Conservation (phyloP, 2,329 filamentous ascomycete genomes). For the Colletotrichum gloeosporioides region DNA sequence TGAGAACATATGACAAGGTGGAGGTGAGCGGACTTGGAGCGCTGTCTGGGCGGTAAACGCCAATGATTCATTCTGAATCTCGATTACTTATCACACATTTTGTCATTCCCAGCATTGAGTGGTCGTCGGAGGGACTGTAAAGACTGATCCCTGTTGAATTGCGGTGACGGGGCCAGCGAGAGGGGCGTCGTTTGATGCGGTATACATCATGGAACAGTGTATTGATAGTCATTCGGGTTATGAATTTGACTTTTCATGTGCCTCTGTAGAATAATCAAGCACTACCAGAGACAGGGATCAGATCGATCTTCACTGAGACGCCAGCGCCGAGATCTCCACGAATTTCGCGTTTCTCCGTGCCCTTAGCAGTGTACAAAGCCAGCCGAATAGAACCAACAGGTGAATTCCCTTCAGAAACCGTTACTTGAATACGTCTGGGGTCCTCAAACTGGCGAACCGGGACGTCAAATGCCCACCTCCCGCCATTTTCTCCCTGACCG, state of each 20-base stretch:
- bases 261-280: background rate
- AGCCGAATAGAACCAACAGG: background rate
- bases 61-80: background rate
- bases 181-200: background rate
- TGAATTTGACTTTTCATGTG: background rate
- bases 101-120: background rate
- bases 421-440: background rate
- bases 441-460: constrained; percentile 15
- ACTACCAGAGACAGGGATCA: background rate
- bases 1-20: background rate
- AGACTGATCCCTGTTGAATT: background rate
- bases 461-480: constrained; percentile 2
- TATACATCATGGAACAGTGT: background rate
- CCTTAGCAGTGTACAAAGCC: constrained; percentile 1
- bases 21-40: background rate
- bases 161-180: background rate
- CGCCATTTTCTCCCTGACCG: background rate
- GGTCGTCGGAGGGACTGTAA: background rate
- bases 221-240: background rate
- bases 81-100: background rate
- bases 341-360: constrained; percentile 1
- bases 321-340: constrained; percentile 2
- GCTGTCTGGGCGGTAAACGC: background rate
- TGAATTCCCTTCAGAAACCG: background rate
- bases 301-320: background rate